Percentiles rank a stretch among this genome's conserved stretches.
phyloP scores from a whole-genome alignment of 2,329 filamentous ascomycete genomes.

The Apiospora hydei region DNA sequence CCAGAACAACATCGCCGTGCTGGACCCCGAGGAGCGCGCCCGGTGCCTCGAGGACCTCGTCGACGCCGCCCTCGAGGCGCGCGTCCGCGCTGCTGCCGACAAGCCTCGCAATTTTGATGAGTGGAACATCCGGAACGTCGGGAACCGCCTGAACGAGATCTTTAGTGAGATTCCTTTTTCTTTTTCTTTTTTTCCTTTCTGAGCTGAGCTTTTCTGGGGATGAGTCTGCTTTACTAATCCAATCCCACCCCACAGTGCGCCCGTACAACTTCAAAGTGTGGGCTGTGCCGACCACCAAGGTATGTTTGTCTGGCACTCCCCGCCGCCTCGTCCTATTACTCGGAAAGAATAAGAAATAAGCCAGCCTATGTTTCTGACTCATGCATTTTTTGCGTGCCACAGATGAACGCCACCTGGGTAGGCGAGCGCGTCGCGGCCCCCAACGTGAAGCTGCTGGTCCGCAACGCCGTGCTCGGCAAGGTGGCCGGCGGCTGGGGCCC shows the following conservation, averaged over 20 bases:
- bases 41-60: conserved; percentile 94
- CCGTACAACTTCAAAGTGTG: conserved; percentile 99
- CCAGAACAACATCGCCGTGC: conserved; percentile 99
- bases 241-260: conserved; percentile 61
- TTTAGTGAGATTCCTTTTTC: conserved; percentile 63
- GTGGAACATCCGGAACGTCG: conserved; percentile 95
- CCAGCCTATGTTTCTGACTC: not conserved
- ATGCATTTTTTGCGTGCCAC: not conserved
- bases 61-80: conserved; percentile 86
- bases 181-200: too few species aligned
- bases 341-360: too few species aligned
- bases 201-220: too few species aligned
- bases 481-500: conserved; percentile 97
- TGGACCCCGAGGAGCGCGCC: conserved; percentile 96
- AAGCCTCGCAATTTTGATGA: conserved; percentile 98
- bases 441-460: conserved; percentile 90
- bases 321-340: too few species aligned
- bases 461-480: conserved; percentile 95
- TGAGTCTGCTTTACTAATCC: not conserved
- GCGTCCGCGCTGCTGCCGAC: conserved; percentile 75
- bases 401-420: conserved; percentile 99
- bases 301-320: conserved; percentile 49
- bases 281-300: conserved; percentile 97
- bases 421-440: conserved; percentile 98
- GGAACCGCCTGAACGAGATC: conserved; percentile 85